A percentile compares a stretch with the other conserved stretches of the same genome.
These are phyloP conservation scores for Pugionium cornutum DNA, from an alignment of 345 rosid species.

Conservation along the genomic window DNA sequence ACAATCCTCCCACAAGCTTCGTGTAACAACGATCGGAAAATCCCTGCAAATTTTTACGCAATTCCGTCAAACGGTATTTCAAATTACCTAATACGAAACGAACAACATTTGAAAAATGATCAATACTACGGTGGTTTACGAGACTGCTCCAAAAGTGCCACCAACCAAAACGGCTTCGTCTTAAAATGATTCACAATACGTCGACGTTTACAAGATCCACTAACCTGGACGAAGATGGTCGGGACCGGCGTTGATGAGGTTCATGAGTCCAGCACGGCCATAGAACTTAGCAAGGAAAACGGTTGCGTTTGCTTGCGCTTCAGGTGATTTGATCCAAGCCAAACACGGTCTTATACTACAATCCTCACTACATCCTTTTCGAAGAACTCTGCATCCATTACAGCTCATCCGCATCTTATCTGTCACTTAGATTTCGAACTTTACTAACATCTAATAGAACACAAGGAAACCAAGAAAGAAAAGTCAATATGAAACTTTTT, in stretches of 20 bases:
- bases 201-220: not conserved
- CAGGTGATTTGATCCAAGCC: slow-evolving; percentile 64
- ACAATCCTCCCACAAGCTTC: slow-evolving; percentile 99
- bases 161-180: not conserved
- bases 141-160: not conserved
- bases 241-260: slow-evolving; percentile 77
- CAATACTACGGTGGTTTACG: not conserved
- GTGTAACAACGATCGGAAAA: slow-evolving; percentile 87
- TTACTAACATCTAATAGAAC: too few species aligned
- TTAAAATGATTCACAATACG: not conserved
- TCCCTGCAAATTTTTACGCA: slow-evolving; percentile 49
- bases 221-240: slow-evolving; percentile 72
- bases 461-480: not conserved
- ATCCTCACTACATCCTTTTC: slow-evolving; percentile 68
- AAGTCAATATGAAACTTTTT: too few species aligned
- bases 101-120: not conserved
- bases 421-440: not conserved
- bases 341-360: slow-evolving; percentile 78
- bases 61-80: not conserved
- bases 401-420: slow-evolving; percentile 65
- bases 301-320: slow-evolving; percentile 80
- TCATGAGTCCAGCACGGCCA: slow-evolving; percentile 87
- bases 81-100: slow-evolving; percentile 8
- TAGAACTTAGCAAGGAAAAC: slow-evolving; percentile 89
- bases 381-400: slow-evolving; percentile 83